Evolutionary conservation across 163 green algal genomes (phyloP).

Genomic region (Scenedesmus sp.): DNA sequence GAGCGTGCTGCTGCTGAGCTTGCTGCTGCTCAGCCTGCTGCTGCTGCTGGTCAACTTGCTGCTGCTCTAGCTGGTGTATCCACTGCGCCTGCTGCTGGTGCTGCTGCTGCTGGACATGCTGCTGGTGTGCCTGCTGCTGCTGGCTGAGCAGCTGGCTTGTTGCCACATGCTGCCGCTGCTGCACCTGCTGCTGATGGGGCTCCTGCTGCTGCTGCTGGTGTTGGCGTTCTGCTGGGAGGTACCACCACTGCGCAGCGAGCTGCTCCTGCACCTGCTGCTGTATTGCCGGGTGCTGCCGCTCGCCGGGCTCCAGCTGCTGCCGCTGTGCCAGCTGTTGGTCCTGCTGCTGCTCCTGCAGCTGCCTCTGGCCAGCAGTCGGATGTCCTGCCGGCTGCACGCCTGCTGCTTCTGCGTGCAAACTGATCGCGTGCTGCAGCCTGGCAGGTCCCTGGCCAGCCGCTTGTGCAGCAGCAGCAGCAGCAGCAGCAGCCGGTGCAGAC

Average conservation of each 20-base stretch:
- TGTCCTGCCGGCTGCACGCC: background rate
- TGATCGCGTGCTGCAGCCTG: background rate
- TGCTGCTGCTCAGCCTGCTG: background rate
- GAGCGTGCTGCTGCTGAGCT: background rate
- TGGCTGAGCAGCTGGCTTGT: background rate
- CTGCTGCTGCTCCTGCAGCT: constrained; percentile 1
- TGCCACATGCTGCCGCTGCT: background rate
- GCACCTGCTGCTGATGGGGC: constrained; percentile 4
- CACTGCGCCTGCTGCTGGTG: constrained; percentile 10
- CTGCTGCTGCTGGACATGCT: background rate
- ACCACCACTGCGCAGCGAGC: background rate
- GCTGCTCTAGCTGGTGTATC: background rate
- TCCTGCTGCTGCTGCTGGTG: background rate
- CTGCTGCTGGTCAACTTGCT: background rate
- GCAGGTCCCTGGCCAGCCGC: background rate
- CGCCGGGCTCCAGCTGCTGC: constrained; percentile 31
- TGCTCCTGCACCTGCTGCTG: constrained; percentile 25
- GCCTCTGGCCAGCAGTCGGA: background rate
- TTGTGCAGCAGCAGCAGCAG: background rate
- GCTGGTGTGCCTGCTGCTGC: background rate
- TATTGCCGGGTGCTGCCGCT: background rate
- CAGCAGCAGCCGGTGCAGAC: background rate
- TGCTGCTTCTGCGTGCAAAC: background rate
- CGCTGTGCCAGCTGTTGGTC: background rate
- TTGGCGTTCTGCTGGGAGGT: background rate